phyloP scores from a whole-genome alignment of 2,329 filamentous ascomycete genomes.

The Fusarium sp. region DNA sequence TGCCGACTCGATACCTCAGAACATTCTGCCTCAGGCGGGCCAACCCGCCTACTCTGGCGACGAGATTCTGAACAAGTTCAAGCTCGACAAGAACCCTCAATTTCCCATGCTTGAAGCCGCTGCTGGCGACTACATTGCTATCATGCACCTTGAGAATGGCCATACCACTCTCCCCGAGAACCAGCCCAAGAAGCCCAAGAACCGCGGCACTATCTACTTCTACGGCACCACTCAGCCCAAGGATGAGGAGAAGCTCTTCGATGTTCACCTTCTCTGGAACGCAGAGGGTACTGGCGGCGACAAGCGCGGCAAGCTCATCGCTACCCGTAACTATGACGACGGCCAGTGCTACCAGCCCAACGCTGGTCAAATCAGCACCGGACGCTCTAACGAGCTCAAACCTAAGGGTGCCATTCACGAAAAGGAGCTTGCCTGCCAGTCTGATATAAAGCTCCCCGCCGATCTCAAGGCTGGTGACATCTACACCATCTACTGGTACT shows the following conservation, averaged over 20 bases:
- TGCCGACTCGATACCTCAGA: slow-evolving; percentile 68
- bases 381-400: slow-evolving; percentile 69
- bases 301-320: slow-evolving; percentile 78
- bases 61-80: slow-evolving; percentile 62
- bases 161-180: slow-evolving; percentile 73
- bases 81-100: slow-evolving; percentile 55
- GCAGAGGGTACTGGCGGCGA: slow-evolving; percentile 84
- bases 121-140: slow-evolving; percentile 72
- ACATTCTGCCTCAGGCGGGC: slow-evolving; percentile 70
- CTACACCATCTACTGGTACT: slow-evolving; percentile 94
- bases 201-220: slow-evolving; percentile 79
- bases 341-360: slow-evolving; percentile 89
- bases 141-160: slow-evolving; percentile 80
- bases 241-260: slow-evolving; percentile 61
- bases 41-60: slow-evolving; percentile 74
- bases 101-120: slow-evolving; percentile 72
- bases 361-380: slow-evolving; percentile 64
- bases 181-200: slow-evolving; percentile 69
- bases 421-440: slow-evolving; percentile 80
- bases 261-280: slow-evolving; percentile 85
- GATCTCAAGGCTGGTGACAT: slow-evolving; percentile 71
- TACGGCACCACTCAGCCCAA: slow-evolving; percentile 76
- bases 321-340: slow-evolving; percentile 87
- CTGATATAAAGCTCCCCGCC: slow-evolving; percentile 79
- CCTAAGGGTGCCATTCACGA: slow-evolving; percentile 66